Percentiles rank a stretch among this genome's conserved stretches.
These are phyloP conservation scores for Gentiana macrophylla DNA, from an alignment of 257 asterid genomes.

Conservation along the genomic window DNA sequence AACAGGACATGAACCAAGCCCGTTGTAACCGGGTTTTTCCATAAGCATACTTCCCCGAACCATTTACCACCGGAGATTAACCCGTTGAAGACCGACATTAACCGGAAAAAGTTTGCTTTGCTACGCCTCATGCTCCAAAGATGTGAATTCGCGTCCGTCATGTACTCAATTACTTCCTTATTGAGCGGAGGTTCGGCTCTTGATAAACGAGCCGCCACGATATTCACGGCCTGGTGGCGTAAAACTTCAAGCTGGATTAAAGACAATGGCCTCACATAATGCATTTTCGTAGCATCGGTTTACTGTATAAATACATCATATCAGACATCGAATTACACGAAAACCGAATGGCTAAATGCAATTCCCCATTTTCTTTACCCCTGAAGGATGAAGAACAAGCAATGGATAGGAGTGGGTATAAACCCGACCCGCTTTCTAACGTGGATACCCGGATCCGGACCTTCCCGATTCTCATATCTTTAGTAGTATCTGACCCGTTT, in stretches of 20 bases:
- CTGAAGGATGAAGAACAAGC: constrained; percentile 70
- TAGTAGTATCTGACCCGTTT: constrained; percentile 27
- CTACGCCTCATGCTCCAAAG: constrained; percentile 98
- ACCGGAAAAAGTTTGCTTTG: constrained; percentile 74
- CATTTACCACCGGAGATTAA: constrained; percentile 48
- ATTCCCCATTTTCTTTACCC: constrained; percentile 89
- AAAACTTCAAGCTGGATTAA: constrained; percentile 55
- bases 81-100: constrained; percentile 53
- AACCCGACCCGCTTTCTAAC: constrained; percentile 66
- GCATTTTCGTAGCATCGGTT: constrained; percentile 80
- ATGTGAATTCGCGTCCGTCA: constrained; percentile 72
- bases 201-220: constrained; percentile 66
- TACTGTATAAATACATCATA: constrained; percentile 60
- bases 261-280: constrained; percentile 56
- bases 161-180: constrained; percentile 72
- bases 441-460: constrained; percentile 79
- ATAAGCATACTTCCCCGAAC: constrained; percentile 65
- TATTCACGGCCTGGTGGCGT: constrained; percentile 69
- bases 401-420: constrained; percentile 80
- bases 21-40: constrained; percentile 73
- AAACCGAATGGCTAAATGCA: constrained; percentile 84
- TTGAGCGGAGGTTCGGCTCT: constrained; percentile 86
- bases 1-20: constrained; percentile 69
- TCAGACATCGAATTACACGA: constrained; percentile 56
- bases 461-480: constrained; percentile 67